Percentiles rank a stretch among this genome's conserved stretches.
Evolutionary conservation across 164 flowering plant species (phyloP).

Genomic region (Macadamia tetraphylla): DNA sequence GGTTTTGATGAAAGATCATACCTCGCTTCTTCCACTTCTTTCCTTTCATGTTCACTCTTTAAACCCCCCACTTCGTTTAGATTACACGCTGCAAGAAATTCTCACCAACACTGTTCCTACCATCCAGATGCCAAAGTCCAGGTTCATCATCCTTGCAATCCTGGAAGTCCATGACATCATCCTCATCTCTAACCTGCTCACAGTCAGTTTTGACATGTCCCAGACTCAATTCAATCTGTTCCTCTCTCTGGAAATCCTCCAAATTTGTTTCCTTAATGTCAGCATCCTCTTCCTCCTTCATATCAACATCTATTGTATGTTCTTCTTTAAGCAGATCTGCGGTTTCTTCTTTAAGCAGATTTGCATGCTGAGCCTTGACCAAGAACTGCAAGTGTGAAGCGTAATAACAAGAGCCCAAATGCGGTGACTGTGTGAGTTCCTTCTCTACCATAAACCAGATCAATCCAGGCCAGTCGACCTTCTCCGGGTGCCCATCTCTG

Average conservation of each 20-base stretch:
- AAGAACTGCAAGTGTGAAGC: slow-evolving; percentile 75
- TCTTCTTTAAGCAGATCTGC: slow-evolving; percentile 7
- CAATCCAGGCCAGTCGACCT: slow-evolving; percentile 73
- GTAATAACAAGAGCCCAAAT: slow-evolving; percentile 40
- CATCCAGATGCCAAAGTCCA: slow-evolving; percentile 38
- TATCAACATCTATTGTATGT: slow-evolving; percentile 15
- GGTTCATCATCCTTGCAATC: slow-evolving; percentile 28
- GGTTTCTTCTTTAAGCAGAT: slow-evolving; percentile 20
- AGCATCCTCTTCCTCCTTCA: slow-evolving; percentile 14
- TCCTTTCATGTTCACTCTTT: slow-evolving; percentile 17
- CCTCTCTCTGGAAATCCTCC: slow-evolving; percentile 2
- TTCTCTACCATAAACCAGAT: slow-evolving; percentile 94
- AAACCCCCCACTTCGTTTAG: slow-evolving; percentile 22
- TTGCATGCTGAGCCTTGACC: slow-evolving; percentile 52
- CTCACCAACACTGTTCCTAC: slow-evolving; percentile 16
- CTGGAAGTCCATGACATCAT: slow-evolving; percentile 39
- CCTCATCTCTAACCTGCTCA: slow-evolving; percentile 25
- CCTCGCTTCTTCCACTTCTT: slow-evolving; percentile 21
- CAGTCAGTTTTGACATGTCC: slow-evolving; percentile 31
- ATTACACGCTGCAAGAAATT: slow-evolving; percentile 37
- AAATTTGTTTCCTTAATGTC: slow-evolving; percentile 7
- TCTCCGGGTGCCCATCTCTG: slow-evolving; percentile 65
- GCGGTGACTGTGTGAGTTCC: slow-evolving; percentile 43
- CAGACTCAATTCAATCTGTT: slow-evolving; percentile 10
- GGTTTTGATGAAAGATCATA: slow-evolving; percentile 24